These are phyloP conservation scores for Metarhizium robertsii DNA, from an alignment of 2,329 filamentous ascomycete genomes.

Conservation along the genomic window DNA sequence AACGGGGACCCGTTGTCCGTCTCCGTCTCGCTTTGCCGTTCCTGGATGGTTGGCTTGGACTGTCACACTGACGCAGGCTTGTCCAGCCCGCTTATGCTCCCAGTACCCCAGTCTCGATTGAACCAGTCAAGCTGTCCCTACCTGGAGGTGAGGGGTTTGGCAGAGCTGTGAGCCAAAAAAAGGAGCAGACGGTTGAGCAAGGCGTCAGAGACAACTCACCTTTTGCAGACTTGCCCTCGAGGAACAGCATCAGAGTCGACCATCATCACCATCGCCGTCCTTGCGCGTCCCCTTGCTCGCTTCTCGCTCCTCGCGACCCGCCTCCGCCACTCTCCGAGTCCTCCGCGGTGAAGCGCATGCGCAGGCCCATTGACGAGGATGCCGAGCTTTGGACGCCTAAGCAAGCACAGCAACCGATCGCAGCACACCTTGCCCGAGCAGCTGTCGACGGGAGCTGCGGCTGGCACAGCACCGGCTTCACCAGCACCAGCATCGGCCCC, in stretches of 20 bases:
- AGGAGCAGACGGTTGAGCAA: conserved; percentile 1
- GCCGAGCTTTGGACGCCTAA: conserved; percentile 45
- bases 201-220: conserved; percentile 6
- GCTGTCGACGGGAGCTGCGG: conserved; percentile 22
- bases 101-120: not conserved
- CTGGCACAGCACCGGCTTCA: conserved; percentile 12
- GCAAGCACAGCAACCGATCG: conserved; percentile 47
- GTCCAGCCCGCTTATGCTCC: not conserved
- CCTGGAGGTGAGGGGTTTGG: conserved; percentile 6
- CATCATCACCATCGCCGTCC: not conserved
- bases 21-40: not conserved
- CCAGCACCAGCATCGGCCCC: not conserved
- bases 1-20: not conserved
- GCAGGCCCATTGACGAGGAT: conserved; percentile 23
- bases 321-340: not conserved
- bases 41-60: not conserved
- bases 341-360: not conserved
- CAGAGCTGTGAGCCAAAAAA: conserved; percentile 3
- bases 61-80: not conserved
- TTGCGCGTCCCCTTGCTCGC: not conserved
- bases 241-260: conserved; percentile 4
- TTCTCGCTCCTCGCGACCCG: not conserved
- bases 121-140: not conserved
- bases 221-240: conserved; percentile 7
- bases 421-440: conserved; percentile 44